phyloP scores from a whole-genome alignment of 2,329 filamentous ascomycete species.

The Alternaria ethzedia region DNA sequence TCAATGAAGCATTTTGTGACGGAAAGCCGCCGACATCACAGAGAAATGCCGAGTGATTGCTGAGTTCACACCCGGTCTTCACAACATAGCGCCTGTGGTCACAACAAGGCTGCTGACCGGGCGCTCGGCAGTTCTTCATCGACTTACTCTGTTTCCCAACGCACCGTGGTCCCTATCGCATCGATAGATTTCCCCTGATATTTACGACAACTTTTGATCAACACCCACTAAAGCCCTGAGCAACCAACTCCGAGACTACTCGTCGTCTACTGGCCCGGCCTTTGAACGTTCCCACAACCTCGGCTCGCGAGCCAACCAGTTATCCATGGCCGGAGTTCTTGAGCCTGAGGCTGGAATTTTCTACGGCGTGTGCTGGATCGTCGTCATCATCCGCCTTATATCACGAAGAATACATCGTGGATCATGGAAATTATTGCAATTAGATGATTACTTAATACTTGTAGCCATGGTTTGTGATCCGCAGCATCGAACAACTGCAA shows the following conservation, averaged over 20 bases:
- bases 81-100: slow-evolving; percentile 1
- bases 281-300: slow-evolving; percentile 7
- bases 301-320: slow-evolving; percentile 7
- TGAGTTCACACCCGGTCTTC: neutral
- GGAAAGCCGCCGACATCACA: slow-evolving; percentile 1
- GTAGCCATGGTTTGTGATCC: slow-evolving; percentile 40
- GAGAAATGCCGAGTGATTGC: slow-evolving; percentile 8
- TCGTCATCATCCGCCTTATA: slow-evolving; percentile 35
- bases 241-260: neutral
- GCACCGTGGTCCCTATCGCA: slow-evolving; percentile 2
- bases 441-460: slow-evolving; percentile 47
- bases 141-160: slow-evolving; percentile 1
- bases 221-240: slow-evolving; percentile 5
- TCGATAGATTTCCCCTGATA: slow-evolving; percentile 8
- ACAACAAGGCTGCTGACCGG: slow-evolving; percentile 4
- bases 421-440: slow-evolving; percentile 41
- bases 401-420: slow-evolving; percentile 40
- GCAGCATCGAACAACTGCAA: neutral
- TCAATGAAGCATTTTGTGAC: slow-evolving; percentile 1
- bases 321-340: slow-evolving; percentile 32
- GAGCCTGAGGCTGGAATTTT: slow-evolving; percentile 45
- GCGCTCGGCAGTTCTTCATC: slow-evolving; percentile 1
- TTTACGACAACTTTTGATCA: neutral
- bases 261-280: neutral
- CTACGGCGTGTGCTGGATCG: slow-evolving; percentile 44